Conservation (phyloP, 192 early-diverging fungal genomes). For the Coemansia guatemalensis region DNA sequence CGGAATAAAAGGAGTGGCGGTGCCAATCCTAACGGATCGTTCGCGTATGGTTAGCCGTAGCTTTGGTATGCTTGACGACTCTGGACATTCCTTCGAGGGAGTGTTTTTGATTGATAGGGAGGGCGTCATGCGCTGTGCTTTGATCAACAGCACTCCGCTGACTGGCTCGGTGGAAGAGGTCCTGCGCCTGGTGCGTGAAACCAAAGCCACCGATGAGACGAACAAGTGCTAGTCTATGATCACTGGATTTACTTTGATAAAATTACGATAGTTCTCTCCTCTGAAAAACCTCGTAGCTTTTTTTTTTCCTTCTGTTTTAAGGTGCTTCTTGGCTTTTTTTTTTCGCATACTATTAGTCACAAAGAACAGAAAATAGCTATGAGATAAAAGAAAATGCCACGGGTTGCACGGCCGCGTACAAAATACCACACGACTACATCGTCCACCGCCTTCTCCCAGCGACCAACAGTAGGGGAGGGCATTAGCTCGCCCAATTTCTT, state of each 20-base stretch:
- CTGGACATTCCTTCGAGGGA: conserved; percentile 71
- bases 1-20: conserved; percentile 77
- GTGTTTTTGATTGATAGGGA: conserved; percentile 82
- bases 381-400: conserved; percentile 38
- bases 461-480: not conserved
- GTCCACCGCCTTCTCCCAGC: not conserved
- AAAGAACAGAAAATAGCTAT: too few relatives aligned
- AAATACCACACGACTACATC: conserved; percentile 28
- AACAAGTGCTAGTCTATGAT: not conserved
- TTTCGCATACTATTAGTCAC: too few relatives aligned
- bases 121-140: conserved; percentile 69
- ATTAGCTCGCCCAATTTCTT: not conserved
- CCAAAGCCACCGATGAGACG: conserved; percentile 74
- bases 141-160: conserved; percentile 79
- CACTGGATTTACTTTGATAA: not conserved
- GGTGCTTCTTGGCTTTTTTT: too few relatives aligned
- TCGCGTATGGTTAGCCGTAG: conserved; percentile 59
- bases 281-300: too few relatives aligned
- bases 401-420: conserved; percentile 22
- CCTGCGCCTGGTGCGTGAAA: conserved; percentile 78
- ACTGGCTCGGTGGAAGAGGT: conserved; percentile 76
- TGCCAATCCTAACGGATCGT: conserved; percentile 81
- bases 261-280: too few relatives aligned
- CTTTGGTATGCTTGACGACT: conserved; percentile 78
- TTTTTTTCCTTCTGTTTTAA: too few relatives aligned